Conservation (phyloP, 495 filamentous ascomycete genomes). For the Letharia columbiana region DNA sequence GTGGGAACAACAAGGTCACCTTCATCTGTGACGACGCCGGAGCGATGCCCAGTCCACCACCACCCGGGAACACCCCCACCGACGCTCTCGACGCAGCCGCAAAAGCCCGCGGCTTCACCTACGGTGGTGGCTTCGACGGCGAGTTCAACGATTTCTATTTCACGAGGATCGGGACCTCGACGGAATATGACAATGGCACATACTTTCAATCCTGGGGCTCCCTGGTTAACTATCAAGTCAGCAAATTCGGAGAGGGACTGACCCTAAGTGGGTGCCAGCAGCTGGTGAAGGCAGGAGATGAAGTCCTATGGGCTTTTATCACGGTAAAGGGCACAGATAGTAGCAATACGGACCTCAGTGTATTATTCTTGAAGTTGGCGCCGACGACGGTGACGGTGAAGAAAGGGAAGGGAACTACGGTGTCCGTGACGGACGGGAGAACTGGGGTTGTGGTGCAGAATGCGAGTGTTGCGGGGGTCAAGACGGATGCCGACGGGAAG, state of each 20-base stretch:
- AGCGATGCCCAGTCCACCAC: conserved; percentile 2
- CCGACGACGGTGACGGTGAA: conserved; percentile 12
- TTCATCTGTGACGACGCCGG: conserved; percentile 11
- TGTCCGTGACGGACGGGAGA: conserved; percentile 11
- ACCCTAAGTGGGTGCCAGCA: conserved; percentile 12
- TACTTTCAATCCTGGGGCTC: conserved; percentile 4
- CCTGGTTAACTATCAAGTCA: conserved; percentile 15
- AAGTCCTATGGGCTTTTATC: conserved; percentile 19
- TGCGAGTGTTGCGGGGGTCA: conserved; percentile 15
- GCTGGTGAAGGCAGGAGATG: conserved; percentile 4
- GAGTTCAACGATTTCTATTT: conserved; percentile 18
- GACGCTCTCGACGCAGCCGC: conserved; percentile 19
- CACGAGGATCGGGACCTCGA: not conserved
- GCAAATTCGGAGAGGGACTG: not conserved
- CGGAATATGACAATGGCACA: not conserved
- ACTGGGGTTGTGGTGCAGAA: not conserved
- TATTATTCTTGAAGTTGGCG: conserved; percentile 7
- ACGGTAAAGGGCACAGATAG: not conserved
- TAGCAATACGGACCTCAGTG: not conserved
- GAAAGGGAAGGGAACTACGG: not conserved
- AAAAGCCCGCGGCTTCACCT: conserved; percentile 9
- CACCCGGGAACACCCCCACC: conserved; percentile 13
- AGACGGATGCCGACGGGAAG: conserved; percentile 12
- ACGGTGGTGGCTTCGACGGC: conserved; percentile 6
- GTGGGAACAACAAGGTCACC: not conserved